phyloP scores from a whole-genome alignment of 1,284 basidiomycete species.

The Papiliotrema nemorosa region DNA sequence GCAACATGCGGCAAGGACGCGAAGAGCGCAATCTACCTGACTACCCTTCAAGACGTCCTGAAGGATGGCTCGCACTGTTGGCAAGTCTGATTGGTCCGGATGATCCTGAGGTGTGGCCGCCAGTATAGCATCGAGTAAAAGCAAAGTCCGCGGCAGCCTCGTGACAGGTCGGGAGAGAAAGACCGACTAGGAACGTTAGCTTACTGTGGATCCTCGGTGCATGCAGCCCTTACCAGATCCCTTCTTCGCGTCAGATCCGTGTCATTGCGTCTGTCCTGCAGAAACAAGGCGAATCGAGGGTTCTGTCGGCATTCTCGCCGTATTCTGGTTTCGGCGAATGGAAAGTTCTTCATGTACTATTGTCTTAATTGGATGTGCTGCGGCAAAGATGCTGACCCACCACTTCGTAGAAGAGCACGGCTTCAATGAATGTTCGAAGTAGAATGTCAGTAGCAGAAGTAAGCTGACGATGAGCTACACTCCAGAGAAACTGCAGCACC shows the following conservation, averaged over 20 bases:
- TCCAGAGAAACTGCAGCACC: background rate
- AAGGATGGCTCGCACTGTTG: constrained; percentile 24
- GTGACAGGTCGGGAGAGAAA: constrained; percentile 78
- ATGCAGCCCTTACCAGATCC: constrained; percentile 56
- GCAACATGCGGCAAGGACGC: constrained; percentile 56
- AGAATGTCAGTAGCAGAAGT: constrained; percentile 72
- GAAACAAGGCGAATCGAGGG: constrained; percentile 61
- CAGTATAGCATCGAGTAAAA: constrained; percentile 66
- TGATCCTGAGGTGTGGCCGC: constrained; percentile 56
- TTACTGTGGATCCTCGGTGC: too few species aligned
- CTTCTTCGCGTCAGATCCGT: constrained; percentile 68
- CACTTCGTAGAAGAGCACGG: constrained; percentile 28
- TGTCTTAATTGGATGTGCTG: too few species aligned
- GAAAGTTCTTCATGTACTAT: constrained; percentile 60
- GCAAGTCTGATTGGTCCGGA: constrained; percentile 42
- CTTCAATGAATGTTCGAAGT: constrained; percentile 59
- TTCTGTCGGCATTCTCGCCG: constrained; percentile 67
- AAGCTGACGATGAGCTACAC: constrained; percentile 40
- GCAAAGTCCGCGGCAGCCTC: constrained; percentile 68
- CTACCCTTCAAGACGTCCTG: constrained; percentile 22
- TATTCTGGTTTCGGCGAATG: constrained; percentile 71
- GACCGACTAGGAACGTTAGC: constrained; percentile 64
- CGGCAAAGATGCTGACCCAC: too few species aligned
- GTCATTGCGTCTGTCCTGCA: constrained; percentile 57
- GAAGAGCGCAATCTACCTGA: constrained; percentile 13